Base-by-base conservation (phyloP, 2,329 filamentous ascomycete genomes). In the Chalara sp. region DNA sequence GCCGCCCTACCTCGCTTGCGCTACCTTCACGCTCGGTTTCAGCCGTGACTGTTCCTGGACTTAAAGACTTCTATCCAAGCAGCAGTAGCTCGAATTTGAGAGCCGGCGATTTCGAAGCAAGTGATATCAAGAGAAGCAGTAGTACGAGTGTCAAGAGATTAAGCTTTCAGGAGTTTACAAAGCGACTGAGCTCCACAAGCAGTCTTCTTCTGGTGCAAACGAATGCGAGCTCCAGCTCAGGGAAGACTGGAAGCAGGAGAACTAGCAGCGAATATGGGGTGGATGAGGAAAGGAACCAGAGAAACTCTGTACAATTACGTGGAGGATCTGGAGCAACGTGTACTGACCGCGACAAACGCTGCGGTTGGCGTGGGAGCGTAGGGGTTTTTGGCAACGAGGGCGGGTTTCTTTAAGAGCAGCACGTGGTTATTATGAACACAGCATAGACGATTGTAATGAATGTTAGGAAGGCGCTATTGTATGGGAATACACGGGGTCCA, bases 151-250 rank as follows among this genome's bases (percentile, higher is more conserved):
- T 69, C 44, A 83, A 82, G 68, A 72, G 78, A 53, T 72, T 81
- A 50, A 81, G 77, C 67, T 81, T 84, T 57, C 77, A 73, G 58
- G 80, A 84, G 49, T 80, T 82, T 55, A 76, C 78, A 44, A 80
- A 78, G 63, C 71, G 78, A 54, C 64, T 84, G 49, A 83, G 78
- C 58, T 81, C 76, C 63, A 81, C 78, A 47, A 81, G 77, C 62
- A 81, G 76, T 63, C 67, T 81, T 61, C 69, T 84, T 48, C 70
- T 83, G 44, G 72, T 81, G 50, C 78, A 82, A 68, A 77, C 77
- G 53, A 81, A 81, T 62, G 69, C 71, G 5, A 61, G 57, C 30
- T 62, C 61, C 10, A 60, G 53, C 46, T 62, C 60, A 1, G 60
- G 60, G 4, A 48, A 53, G 32, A 56, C 59, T 31, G 57, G 59